phyloP scores from a whole-genome alignment of 169 alveolate genomes.

The Babesia ovis region DNA sequence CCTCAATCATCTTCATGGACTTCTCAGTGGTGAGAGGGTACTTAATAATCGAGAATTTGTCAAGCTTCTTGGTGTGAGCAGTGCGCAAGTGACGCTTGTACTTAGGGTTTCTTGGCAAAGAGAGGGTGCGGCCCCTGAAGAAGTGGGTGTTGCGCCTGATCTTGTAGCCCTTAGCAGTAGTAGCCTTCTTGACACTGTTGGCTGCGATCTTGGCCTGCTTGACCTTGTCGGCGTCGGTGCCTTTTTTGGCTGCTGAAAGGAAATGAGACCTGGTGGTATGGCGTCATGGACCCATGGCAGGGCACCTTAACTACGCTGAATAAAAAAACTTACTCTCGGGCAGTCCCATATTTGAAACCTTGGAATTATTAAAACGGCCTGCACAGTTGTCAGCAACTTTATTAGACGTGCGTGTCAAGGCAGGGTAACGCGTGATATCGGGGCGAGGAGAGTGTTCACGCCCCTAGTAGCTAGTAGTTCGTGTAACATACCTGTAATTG shows the following conservation, averaged over 20 bases:
- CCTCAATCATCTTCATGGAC: slow-evolving; percentile 98
- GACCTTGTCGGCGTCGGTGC: slow-evolving; percentile 45
- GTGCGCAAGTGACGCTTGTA: slow-evolving; percentile 78
- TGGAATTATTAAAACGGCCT: not conserved
- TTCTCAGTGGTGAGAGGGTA: slow-evolving; percentile 96
- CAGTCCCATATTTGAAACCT: slow-evolving; percentile 20
- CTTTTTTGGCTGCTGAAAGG: slow-evolving; percentile 26
- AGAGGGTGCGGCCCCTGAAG: slow-evolving; percentile 79
- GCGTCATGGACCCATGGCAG: not conserved
- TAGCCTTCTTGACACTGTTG: slow-evolving; percentile 65
- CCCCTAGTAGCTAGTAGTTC: not conserved
- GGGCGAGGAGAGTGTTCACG: not conserved
- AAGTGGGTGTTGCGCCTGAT: slow-evolving; percentile 69
- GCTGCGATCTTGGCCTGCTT: slow-evolving; percentile 69
- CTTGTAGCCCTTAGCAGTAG: slow-evolving; percentile 56
- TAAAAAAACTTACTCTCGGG: slow-evolving; percentile 1
- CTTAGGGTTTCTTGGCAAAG: slow-evolving; percentile 87
- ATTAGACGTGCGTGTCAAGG: not conserved
- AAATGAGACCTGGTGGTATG: not conserved
- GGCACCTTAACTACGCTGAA: not conserved
- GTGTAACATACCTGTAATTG: slow-evolving; percentile 1
- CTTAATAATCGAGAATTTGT: slow-evolving; percentile 89
- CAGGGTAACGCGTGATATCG: not conserved
- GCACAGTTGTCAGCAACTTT: not conserved
- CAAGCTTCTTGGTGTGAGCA: slow-evolving; percentile 81